phyloP scores from a whole-genome alignment of 306 rosid genomes.

The Begonia masoniana region DNA sequence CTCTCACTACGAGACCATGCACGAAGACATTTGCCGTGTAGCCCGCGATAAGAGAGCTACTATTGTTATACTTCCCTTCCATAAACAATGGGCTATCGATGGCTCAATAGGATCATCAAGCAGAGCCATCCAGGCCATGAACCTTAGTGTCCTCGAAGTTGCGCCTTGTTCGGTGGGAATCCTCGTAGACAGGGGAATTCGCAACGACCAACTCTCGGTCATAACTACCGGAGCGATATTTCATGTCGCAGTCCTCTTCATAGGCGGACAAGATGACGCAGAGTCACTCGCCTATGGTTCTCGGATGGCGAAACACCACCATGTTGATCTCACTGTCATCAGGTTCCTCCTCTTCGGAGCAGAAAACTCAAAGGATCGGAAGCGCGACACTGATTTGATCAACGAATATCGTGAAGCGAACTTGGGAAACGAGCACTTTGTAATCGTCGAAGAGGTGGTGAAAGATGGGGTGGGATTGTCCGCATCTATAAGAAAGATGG shows the following conservation, averaged over 20 bases:
- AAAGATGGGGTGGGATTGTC: constrained; percentile 44
- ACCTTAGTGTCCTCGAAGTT: constrained; percentile 27
- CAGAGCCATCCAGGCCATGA: constrained; percentile 22
- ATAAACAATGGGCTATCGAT: constrained; percentile 53
- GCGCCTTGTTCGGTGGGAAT: constrained; percentile 68
- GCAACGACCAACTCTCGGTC: constrained; percentile 18
- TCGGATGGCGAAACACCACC: constrained; percentile 41
- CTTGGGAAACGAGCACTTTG: constrained; percentile 32
- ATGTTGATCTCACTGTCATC: constrained; percentile 32
- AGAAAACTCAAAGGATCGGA: constrained; percentile 36
- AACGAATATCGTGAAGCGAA: constrained; percentile 33
- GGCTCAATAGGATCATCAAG: constrained; percentile 22
- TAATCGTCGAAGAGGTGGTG: constrained; percentile 45
- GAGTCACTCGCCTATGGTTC: constrained; percentile 53
- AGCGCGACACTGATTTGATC: constrained; percentile 34
- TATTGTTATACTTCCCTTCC: constrained; percentile 50
- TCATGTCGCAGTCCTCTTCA: constrained; percentile 44
- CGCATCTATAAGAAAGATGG: constrained; percentile 17
- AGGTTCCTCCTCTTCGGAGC: constrained; percentile 52
- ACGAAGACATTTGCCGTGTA: constrained; percentile 29
- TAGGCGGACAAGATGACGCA: constrained; percentile 59
- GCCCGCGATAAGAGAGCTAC: constrained; percentile 23
- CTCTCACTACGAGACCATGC: constrained; percentile 24
- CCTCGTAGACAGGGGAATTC: constrained; percentile 38
- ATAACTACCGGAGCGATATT: constrained; percentile 5